phyloP scores from a whole-genome alignment of 1,139 yeast species.

The Kazachstania sp. region DNA sequence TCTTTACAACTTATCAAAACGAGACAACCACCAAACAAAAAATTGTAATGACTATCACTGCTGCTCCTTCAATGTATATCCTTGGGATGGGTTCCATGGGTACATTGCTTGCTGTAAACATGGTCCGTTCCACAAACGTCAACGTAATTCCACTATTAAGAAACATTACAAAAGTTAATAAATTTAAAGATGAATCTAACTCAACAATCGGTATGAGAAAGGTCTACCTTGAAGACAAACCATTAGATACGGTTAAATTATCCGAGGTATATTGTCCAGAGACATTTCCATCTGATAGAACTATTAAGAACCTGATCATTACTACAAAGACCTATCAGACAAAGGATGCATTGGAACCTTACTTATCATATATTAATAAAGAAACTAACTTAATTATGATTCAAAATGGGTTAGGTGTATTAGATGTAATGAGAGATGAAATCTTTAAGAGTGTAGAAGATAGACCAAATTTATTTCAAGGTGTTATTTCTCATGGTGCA shows the following conservation, averaged over 20 bases:
- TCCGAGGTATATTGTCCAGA: conserved; percentile 27
- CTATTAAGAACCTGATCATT: conserved; percentile 50
- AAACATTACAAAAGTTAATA: conserved; percentile 19
- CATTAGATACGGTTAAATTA: conserved; percentile 14
- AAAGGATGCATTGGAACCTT: conserved; percentile 38
- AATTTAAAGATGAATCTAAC: conserved; percentile 23
- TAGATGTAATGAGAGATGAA: conserved; percentile 43
- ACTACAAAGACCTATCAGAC: conserved; percentile 66
- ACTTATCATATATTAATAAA: conserved; percentile 39
- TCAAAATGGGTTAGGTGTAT: conserved; percentile 85
- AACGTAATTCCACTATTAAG: conserved; percentile 27
- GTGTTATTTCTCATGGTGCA: conserved; percentile 79
- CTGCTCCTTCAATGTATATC: conserved; percentile 21
- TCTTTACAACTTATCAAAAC: neutral
- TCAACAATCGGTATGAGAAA: conserved; percentile 28
- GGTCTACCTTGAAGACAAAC: conserved; percentile 17
- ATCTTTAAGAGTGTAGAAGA: conserved; percentile 45
- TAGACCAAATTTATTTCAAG: conserved; percentile 60
- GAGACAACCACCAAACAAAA: neutral
- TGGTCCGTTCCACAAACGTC: conserved; percentile 18
- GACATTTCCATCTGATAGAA: conserved; percentile 13
- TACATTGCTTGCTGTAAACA: conserved; percentile 24
- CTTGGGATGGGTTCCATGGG: conserved; percentile 32
- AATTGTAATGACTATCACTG: conserved; percentile 12
- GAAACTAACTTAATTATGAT: conserved; percentile 57